These are phyloP conservation scores for Begonia masoniana DNA, from an alignment of 306 rosid genomes.

Conservation along the genomic window DNA sequence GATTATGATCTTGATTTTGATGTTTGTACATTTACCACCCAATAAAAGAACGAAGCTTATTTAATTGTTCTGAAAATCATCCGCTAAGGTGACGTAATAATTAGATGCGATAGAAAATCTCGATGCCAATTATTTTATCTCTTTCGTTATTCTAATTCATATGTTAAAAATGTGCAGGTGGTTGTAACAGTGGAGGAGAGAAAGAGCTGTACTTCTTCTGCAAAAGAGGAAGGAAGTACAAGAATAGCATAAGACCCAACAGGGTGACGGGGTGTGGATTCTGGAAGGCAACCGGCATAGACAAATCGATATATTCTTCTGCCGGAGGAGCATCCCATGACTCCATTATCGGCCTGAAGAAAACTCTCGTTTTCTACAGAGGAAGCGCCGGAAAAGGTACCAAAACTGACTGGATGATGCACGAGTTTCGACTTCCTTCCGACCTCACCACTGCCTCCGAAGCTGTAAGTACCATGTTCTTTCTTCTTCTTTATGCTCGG, in stretches of 20 bases:
- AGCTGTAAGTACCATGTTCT: constrained; percentile 41
- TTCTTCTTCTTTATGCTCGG: not conserved
- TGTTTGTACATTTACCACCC: too few species aligned
- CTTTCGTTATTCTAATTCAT: too few species aligned
- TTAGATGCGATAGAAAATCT: too few species aligned
- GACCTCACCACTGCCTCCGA: constrained; percentile 12
- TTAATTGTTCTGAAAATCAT: too few species aligned
- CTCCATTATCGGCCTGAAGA: constrained; percentile 61
- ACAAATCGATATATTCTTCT: constrained; percentile 21
- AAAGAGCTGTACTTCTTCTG: constrained; percentile 26
- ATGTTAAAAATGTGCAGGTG: constrained; percentile 8
- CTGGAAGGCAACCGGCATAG: constrained; percentile 36
- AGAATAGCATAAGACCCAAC: constrained; percentile 28
- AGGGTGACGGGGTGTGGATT: constrained; percentile 24
- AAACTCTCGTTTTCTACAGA: constrained; percentile 71
- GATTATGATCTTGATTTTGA: too few species aligned
- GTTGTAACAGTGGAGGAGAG: constrained; percentile 14
- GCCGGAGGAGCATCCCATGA: constrained; percentile 20
- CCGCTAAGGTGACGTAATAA: too few species aligned
- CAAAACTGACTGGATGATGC: constrained; percentile 99
- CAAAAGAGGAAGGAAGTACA: constrained; percentile 25
- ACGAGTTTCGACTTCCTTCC: constrained; percentile 82
- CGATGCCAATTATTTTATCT: too few species aligned
- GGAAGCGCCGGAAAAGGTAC: constrained; percentile 88
- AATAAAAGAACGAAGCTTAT: too few species aligned